Percentiles rank a stretch among this genome's conserved stretches.
These are phyloP conservation scores for Ophiostoma himal-ulmi DNA, from an alignment of 2,329 filamentous ascomycete species.

Conservation along the genomic window DNA sequence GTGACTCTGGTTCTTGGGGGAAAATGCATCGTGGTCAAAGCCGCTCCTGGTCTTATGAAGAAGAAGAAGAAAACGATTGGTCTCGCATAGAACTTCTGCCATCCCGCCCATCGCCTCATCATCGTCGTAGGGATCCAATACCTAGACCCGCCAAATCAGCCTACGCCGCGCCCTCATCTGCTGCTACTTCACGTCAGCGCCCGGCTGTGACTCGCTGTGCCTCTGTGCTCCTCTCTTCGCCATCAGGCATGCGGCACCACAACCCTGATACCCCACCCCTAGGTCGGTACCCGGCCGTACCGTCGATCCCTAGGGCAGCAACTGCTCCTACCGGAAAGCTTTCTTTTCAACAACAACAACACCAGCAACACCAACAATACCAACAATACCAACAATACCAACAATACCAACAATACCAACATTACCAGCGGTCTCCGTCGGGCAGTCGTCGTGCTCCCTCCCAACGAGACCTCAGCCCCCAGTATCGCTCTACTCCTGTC, in stretches of 20 bases:
- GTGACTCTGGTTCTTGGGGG: constrained; percentile 27
- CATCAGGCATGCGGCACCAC: constrained; percentile 31
- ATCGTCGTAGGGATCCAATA: constrained; percentile 30
- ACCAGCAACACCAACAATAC: not conserved
- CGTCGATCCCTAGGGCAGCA: constrained; percentile 23
- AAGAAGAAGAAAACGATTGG: constrained; percentile 31
- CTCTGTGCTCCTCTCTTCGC: constrained; percentile 27
- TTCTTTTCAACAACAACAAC: constrained; percentile 21
- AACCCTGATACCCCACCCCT: constrained; percentile 31
- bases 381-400: constrained; percentile 23
- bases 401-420: constrained; percentile 25
- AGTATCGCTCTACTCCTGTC: constrained; percentile 36
- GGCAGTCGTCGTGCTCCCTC: constrained; percentile 31
- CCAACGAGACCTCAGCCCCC: constrained; percentile 32
- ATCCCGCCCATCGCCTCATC: constrained; percentile 31
- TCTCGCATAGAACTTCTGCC: constrained; percentile 27
- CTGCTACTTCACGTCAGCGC: constrained; percentile 20
- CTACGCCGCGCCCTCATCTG: constrained; percentile 24
- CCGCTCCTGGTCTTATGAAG: constrained; percentile 24
- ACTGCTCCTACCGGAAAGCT: constrained; percentile 21
- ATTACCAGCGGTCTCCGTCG: constrained; percentile 23
- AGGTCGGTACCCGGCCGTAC: constrained; percentile 26
- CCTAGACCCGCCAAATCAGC: constrained; percentile 28
- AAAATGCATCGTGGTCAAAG: constrained; percentile 27
- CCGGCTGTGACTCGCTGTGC: constrained; percentile 24